A percentile compares a stretch with the other conserved stretches of the same genome.
Conservation (phyloP, 805 yeast species). For the Metschnikowia corniflorae region DNA sequence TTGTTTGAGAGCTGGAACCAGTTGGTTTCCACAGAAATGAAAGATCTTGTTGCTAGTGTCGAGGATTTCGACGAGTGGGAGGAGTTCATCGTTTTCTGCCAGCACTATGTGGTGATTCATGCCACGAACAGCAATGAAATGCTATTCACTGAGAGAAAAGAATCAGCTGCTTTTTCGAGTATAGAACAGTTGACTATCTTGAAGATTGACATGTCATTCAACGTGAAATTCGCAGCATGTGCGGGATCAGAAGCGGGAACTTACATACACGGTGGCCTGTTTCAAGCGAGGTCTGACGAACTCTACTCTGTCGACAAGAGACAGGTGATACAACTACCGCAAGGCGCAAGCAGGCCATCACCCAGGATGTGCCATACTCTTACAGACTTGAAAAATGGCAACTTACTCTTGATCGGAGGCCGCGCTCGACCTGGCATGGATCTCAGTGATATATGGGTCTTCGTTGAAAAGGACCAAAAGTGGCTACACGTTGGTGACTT, state of each 20-base stretch:
- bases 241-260: conserved; percentile 16
- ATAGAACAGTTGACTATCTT: conserved; percentile 1
- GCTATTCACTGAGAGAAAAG: not conserved
- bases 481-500: conserved; percentile 44
- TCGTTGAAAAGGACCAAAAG: conserved; percentile 6
- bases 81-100: conserved; percentile 71
- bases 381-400: conserved; percentile 27
- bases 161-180: not conserved
- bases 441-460: conserved; percentile 31
- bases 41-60: conserved; percentile 41
- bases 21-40: conserved; percentile 36
- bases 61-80: conserved; percentile 85
- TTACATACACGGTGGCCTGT: conserved; percentile 41
- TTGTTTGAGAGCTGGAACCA: conserved; percentile 57
- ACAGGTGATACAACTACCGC: conserved; percentile 7
- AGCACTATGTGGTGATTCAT: conserved; percentile 68
- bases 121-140: conserved; percentile 43
- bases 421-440: conserved; percentile 55
- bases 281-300: conserved; percentile 25
- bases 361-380: conserved; percentile 61
- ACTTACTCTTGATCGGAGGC: conserved; percentile 57
- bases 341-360: conserved; percentile 18
- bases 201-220: conserved; percentile 1
- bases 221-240: conserved; percentile 41
- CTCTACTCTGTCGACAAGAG: not conserved